Conservation (phyloP, 2,329 filamentous ascomycete genomes). For the Aspergillus alliaceus region DNA sequence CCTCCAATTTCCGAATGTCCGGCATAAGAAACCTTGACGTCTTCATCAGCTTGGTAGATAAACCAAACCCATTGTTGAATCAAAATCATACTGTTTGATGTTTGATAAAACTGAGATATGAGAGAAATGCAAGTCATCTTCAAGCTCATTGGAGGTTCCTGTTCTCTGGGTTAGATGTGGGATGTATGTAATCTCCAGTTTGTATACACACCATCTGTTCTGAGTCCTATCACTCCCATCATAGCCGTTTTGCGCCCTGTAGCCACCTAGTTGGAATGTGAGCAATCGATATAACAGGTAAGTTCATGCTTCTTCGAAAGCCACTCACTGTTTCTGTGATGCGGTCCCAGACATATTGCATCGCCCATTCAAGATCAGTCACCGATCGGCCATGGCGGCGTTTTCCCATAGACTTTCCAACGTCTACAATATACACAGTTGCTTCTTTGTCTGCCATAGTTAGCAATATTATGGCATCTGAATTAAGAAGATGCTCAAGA, state of each 20-base stretch:
- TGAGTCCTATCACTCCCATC: conserved; percentile 77
- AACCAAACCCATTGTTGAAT: background rate
- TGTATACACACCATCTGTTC: conserved; percentile 63
- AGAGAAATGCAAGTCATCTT: conserved; percentile 69
- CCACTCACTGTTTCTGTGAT: conserved; percentile 69
- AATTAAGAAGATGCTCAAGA: background rate
- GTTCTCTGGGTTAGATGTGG: conserved; percentile 9
- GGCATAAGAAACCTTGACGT: conserved; percentile 61
- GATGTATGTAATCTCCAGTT: conserved; percentile 3
- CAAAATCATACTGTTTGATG: conserved; percentile 63
- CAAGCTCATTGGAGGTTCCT: conserved; percentile 68
- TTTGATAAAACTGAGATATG: conserved; percentile 73
- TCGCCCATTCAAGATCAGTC: conserved; percentile 82
- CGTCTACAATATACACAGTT: conserved; percentile 86
- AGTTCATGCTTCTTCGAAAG: background rate
- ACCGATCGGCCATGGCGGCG: conserved; percentile 68
- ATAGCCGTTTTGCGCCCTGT: conserved; percentile 73
- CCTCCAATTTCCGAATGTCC: conserved; percentile 65
- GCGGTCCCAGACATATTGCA: conserved; percentile 95
- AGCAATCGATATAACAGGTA: background rate
- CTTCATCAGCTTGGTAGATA: background rate
- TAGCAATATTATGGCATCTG: conserved; percentile 1
- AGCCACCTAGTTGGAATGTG: conserved; percentile 45
- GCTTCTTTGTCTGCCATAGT: conserved; percentile 91
- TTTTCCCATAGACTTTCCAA: conserved; percentile 81